Base-by-base conservation (phyloP, 257 asterid genomes). In the Forsythia viridissima region DNA sequence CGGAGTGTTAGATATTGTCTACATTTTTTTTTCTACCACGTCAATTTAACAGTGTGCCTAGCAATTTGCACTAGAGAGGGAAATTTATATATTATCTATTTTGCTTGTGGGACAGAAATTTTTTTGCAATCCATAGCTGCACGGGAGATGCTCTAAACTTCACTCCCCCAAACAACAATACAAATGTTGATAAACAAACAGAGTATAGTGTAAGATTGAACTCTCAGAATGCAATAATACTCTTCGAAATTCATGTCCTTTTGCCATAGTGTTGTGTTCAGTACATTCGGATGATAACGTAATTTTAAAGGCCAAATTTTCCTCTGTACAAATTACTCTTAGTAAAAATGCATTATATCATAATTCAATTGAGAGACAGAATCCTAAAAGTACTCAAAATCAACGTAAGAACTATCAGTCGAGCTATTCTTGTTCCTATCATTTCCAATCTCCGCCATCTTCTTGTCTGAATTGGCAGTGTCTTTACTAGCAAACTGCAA, bases 381-480 rank as follows among this genome's bases (percentile, higher is more conserved):
- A 20, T 30, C 72, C 84, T 85, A 88, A 48, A 88, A 88, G 67
- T 88, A 88, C 84, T 88, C 91, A 66, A 88, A 88, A 13, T 88
- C 91, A 71, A 88, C 91, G 71, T 85, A 88, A 9, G 89, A 79
- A 77, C 88, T 80, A 80, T 85, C 88, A 38, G 67, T 61, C 59
- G 82, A 42, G 77, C 48, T 76, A 70, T 71, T 86, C 43, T 88
- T 80, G 43, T 15, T 81, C 86, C 73, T 82, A 48, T 84, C 86
- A 15, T 52, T 78, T 8, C 81, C 79, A 59, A 79, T 44, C 44
- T 83, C 83, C 4, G 81, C 80, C 15, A 76, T 78, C 85, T 84
- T 88, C 86, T 88, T 88, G 36, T 88, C 91, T 2, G 77, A 6
- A 37, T 76, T 79, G 11, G 69, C 85, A 4, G 84, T 46, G 36